Evolutionary conservation across 345 rosid species (phyloP).

Genomic region (Aquilaria sinensis): DNA sequence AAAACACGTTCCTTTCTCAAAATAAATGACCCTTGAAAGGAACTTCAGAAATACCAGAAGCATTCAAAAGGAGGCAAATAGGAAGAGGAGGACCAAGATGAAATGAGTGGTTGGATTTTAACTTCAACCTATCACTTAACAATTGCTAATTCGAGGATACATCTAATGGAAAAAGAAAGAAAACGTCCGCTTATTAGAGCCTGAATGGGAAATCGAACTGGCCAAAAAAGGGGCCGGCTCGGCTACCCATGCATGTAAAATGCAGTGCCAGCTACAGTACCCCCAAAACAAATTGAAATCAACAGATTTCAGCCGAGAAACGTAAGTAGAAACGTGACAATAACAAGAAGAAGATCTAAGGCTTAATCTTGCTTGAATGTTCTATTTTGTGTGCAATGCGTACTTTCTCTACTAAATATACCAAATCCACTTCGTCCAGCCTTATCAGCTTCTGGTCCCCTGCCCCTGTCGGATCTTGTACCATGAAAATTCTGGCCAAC

Average conservation of each 20-base stretch:
- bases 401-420: constrained; percentile 21
- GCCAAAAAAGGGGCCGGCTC: neutral
- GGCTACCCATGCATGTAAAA: neutral
- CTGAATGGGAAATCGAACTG: too few species aligned
- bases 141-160: too few species aligned
- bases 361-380: constrained; percentile 1
- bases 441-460: constrained; percentile 1
- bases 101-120: too few species aligned
- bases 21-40: too few species aligned
- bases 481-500: neutral
- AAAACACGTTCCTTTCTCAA: too few species aligned
- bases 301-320: neutral
- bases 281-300: neutral
- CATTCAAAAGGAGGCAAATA: too few species aligned
- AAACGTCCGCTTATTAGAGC: neutral
- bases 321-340: neutral
- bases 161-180: neutral
- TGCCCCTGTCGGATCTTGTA: constrained; percentile 12
- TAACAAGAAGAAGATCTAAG: neutral
- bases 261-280: neutral
- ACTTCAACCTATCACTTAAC: too few species aligned
- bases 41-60: too few species aligned
- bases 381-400: neutral
- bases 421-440: constrained; percentile 21
- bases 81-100: too few species aligned